Evolutionary conservation across 352 stramenopile genomes (phyloP).

Genomic region (Pythium folliculosum): DNA sequence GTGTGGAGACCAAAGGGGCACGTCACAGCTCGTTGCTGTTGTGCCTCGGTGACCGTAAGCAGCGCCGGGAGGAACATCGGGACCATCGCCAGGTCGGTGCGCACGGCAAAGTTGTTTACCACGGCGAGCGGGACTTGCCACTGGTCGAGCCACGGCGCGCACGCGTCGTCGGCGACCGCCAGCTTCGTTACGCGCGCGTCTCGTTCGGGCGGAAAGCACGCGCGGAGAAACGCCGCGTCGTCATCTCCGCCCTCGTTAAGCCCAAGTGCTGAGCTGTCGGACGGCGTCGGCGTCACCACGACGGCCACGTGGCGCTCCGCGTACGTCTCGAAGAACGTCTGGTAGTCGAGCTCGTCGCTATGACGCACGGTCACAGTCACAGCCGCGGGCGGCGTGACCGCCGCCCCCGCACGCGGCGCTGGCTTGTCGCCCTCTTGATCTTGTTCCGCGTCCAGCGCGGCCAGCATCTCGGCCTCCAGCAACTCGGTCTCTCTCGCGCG

Average conservation of each 20-base stretch:
- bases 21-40: slow-evolving; percentile 4
- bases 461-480: no score
- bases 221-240: slow-evolving; percentile 16
- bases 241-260: background rate
- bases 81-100: slow-evolving; percentile 44
- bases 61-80: slow-evolving; percentile 40
- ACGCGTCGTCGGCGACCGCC: slow-evolving; percentile 34
- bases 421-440: background rate
- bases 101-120: slow-evolving; percentile 69
- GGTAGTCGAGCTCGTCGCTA: slow-evolving; percentile 39
- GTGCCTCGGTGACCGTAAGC: background rate
- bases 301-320: slow-evolving; percentile 38
- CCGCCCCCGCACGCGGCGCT: no score
- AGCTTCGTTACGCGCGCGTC: slow-evolving; percentile 16
- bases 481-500: no score
- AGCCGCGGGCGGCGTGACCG: no score
- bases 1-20: slow-evolving; percentile 73
- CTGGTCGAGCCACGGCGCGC: slow-evolving; percentile 33
- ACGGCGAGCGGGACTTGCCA: slow-evolving; percentile 60
- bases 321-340: slow-evolving; percentile 69
- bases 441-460: background rate
- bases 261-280: background rate
- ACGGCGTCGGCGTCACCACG: slow-evolving; percentile 27
- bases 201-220: slow-evolving; percentile 27
- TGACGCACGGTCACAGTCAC: slow-evolving; percentile 21